Evolutionary conservation across 768 basidiomycete genomes (phyloP), one percentile per base, ranked within the genome.

Genomic region (Pleurotus pulmonarius): DNA sequence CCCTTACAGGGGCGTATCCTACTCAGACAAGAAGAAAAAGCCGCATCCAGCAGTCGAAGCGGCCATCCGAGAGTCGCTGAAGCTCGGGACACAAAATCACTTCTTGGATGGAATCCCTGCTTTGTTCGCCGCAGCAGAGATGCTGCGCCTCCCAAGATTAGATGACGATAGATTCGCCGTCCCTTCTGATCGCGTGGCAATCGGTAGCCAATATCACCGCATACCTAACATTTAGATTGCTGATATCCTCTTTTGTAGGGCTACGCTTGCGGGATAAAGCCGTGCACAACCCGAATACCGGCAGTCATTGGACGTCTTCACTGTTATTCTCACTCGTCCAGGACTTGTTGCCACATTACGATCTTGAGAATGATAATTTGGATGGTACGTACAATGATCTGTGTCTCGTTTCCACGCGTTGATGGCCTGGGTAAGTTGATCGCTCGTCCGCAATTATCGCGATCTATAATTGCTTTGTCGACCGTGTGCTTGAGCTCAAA

Each of bases 51-150:
- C 83, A 0, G 78, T 87, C 4, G 86, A 90, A 54, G 82, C 83
- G 26, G 85, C 87, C 25, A 79, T 98, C 34, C 81, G 89, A 47
- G 91, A 96, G 46, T 90, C 90, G 5, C 70, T 97, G 57, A 98
- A 95, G 68, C 77, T 93, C 24, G 91, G 92, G 8, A 76, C 79
- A 16, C 87, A 89, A 62, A 83, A 88, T 59, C 86, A 90, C 64
- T 91, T 83, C 60, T 70, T 90, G 15, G 89, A 88, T 64, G 92
- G 89, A 16, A 82, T 90, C 44, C 89, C 88, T 2, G 70, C 75
- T 1, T 75, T 89, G 2, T 92, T 86, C 65, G 66, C 72, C 13
- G 86, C 85, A 5, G 74, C 79, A 0, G 73, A 74, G 7, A 52
- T 82, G 13, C 58, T 87, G 13, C 64, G 65, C 49, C 62, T 68